Evolutionary conservation across 768 basidiomycete species (phyloP).

Genomic region (Lactarius sp.): DNA sequence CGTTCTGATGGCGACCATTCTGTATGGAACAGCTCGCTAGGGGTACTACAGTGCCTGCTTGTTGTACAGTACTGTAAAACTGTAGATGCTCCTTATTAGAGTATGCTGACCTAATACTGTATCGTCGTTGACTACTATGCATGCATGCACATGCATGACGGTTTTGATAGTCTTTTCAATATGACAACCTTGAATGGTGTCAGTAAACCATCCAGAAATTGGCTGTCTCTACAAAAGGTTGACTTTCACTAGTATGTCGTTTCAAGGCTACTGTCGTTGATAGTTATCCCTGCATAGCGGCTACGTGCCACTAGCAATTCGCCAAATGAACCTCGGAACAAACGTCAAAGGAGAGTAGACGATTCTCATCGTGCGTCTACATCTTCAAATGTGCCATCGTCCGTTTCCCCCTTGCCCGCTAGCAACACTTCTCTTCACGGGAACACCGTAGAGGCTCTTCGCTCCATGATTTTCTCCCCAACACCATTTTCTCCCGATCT

Average conservation of each 20-base stretch:
- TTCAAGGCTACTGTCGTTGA: slow-evolving; percentile 7
- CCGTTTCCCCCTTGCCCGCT: background rate
- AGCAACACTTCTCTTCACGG: background rate
- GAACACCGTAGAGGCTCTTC: slow-evolving; percentile 12
- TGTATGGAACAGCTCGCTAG: background rate
- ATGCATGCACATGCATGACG: no score
- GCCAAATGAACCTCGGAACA: background rate
- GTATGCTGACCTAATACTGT: slow-evolving; percentile 14
- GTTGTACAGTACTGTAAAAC: no score
- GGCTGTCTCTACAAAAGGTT: slow-evolving; percentile 19
- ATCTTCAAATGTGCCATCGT: slow-evolving; percentile 1
- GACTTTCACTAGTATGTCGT: background rate
- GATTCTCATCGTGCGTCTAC: background rate
- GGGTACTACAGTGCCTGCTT: no score
- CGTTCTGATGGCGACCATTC: background rate
- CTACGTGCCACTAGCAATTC: slow-evolving; percentile 3
- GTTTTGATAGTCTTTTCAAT: background rate
- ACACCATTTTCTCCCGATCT: slow-evolving; percentile 14
- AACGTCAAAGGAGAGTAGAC: slow-evolving; percentile 1
- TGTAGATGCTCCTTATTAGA: background rate
- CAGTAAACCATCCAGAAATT: slow-evolving; percentile 17
- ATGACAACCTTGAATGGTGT: background rate
- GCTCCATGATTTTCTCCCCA: slow-evolving; percentile 32
- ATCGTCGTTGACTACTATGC: background rate
- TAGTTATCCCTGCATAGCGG: slow-evolving; percentile 1